Evolutionary conservation across 192 early-diverging fungal species (phyloP), one percentile per base, ranked within the genome.

Genomic region (Neocallimastix lanati): DNA sequence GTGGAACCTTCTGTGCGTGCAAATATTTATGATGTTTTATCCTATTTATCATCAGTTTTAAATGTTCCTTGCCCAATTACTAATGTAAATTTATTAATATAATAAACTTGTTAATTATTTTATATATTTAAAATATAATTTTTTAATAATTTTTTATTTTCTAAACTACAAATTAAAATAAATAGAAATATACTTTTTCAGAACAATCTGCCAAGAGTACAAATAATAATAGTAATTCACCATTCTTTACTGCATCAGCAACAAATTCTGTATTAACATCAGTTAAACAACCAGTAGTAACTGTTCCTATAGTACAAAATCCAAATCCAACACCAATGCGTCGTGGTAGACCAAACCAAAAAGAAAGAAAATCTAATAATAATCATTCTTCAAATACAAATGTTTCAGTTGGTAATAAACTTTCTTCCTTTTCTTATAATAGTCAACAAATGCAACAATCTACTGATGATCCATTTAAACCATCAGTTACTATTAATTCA

Each of bases 301-400:
- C 29, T 82, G 76, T 76, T 80, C 36, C 83, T 40, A 83, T 80
- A 85, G 33, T 76, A 85, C 80, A 79, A 85, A 80, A 81, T 83
- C 80, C n/a, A 88, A 81, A 86, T 86, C 79, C 82, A 82, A 86
- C 87, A 36, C 94, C 95, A 0, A 98, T 98, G 96, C 90, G 96
- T 5, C 90, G 96, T 38, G 96, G 96, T 36, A 88, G 96, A 12
- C 95, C 95, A n/a, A 85, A 88, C 14, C 89, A 85, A 40, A 78
- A 84, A 21, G 79, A 82, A 15, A 80, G 50, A 67, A 67, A 67
- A n/a, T 9, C 50, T n/a, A 67, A 67, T 67, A 67, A 67, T 67
- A 67, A 18, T n/a, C 1, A 9, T 21, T 5, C 13, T 37, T n/a
- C 50, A 7, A 67, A 67, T 67, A 9, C 50, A n/a, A 67, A 67